Evolutionary conservation across 371 early-diverging fungal genomes (phyloP).

Genomic region (Saksenaea vasiformis): DNA sequence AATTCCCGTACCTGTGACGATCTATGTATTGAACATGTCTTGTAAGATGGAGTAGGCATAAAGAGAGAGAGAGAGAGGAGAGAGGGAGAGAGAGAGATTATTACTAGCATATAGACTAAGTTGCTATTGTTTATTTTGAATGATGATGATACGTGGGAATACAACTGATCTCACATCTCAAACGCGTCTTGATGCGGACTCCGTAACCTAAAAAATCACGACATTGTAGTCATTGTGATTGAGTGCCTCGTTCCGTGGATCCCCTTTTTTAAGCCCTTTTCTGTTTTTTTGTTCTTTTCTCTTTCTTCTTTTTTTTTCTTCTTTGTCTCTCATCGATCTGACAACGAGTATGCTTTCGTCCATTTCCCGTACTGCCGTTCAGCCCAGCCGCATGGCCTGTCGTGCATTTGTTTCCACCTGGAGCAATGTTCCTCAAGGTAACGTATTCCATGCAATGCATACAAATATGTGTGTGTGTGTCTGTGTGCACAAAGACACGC

Average conservation of each 20-base stretch:
- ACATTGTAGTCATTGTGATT: neutral
- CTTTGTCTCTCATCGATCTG: slow-evolving; percentile 12
- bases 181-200: neutral
- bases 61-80: neutral
- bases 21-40: too few relatives aligned
- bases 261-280: slow-evolving; percentile 11
- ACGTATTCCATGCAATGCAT: neutral
- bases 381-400: slow-evolving; percentile 50
- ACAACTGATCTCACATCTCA: too few relatives aligned
- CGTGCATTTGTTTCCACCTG: slow-evolving; percentile 69
- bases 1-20: neutral
- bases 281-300: slow-evolving; percentile 9
- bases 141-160: neutral
- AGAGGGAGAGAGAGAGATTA: too few relatives aligned
- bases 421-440: slow-evolving; percentile 79
- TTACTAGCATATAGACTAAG: too few relatives aligned
- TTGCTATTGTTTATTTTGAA: neutral
- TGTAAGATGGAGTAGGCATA: neutral
- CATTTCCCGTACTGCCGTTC: slow-evolving; percentile 42
- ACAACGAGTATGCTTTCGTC: slow-evolving; percentile 45
- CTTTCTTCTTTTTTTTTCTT: slow-evolving; percentile 11
- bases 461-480: neutral
- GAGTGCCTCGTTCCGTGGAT: slow-evolving; percentile 1
- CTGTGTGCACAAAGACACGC: neutral
- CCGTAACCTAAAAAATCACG: neutral